A percentile compares a stretch with the other conserved stretches of the same genome.
These are phyloP conservation scores for Sequoia sempervirens DNA, from an alignment of 75 land plant species.

Conservation along the genomic window DNA sequence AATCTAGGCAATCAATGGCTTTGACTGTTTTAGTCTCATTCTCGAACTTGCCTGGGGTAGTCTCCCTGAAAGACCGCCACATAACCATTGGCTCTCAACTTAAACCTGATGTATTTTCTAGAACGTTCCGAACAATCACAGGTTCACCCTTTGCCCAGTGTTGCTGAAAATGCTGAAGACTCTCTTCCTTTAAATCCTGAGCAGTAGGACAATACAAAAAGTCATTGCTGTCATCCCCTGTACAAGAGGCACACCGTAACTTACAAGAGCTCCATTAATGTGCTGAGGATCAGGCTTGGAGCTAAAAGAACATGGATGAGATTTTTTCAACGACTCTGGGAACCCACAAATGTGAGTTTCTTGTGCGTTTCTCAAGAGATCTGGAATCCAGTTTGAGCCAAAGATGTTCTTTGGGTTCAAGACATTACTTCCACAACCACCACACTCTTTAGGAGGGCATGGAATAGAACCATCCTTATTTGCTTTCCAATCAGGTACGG, in stretches of 20 bases:
- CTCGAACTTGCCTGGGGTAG: conserved; percentile 26
- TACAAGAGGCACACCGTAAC: conserved; percentile 19
- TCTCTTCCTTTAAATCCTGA: conserved; percentile 12
- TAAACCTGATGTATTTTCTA: no score
- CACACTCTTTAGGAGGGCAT: conserved; percentile 7
- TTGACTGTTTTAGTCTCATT: conserved; percentile 31
- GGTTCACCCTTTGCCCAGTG: no score
- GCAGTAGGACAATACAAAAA: conserved; percentile 24
- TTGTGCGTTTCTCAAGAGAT: conserved; percentile 22
- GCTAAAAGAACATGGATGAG: conserved; percentile 26
- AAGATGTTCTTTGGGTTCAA: no score
- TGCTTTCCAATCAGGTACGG: conserved; percentile 40
- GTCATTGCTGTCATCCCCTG: conserved; percentile 27
- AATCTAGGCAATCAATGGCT: conserved; percentile 81
- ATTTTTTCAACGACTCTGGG: conserved; percentile 3
- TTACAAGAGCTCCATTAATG: background rate
- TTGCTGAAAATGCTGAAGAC: no score
- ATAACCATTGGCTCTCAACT: conserved; percentile 50
- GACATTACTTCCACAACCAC: no score
- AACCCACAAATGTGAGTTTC: background rate
- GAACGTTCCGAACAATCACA: no score
- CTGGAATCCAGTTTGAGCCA: conserved; percentile 17
- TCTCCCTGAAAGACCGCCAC: conserved; percentile 68
- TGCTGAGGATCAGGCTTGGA: background rate
- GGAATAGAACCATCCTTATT: conserved; percentile 39